Evolutionary conservation across 345 rosid species (phyloP).

Genomic region (Citrus australasica): DNA sequence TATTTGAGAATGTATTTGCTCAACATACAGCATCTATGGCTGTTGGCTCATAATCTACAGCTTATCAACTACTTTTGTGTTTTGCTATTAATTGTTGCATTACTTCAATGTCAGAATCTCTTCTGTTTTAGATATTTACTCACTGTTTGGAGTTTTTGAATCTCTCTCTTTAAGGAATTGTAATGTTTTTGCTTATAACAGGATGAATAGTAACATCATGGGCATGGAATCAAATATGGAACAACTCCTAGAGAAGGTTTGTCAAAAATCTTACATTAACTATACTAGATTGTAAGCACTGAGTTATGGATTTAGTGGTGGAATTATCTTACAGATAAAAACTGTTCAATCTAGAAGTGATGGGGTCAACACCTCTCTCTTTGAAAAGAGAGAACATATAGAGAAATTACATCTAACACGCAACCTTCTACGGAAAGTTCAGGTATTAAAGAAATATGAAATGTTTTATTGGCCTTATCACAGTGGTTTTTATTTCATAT

Average conservation of each 20-base stretch:
- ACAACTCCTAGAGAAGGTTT: slow-evolving; percentile 87
- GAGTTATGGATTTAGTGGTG: not conserved
- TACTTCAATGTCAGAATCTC: too few relatives aligned
- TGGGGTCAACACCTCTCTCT: slow-evolving; percentile 89
- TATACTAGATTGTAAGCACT: not conserved
- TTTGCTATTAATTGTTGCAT: too few relatives aligned
- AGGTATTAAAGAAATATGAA: slow-evolving; percentile 39
- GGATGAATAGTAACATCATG: slow-evolving; percentile 96
- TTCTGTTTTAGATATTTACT: too few relatives aligned
- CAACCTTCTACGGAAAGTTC: slow-evolving; percentile 96
- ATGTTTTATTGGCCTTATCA: slow-evolving; percentile 1
- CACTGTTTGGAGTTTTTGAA: not conserved
- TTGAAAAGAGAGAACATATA: slow-evolving; percentile 92
- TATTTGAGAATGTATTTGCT: not conserved
- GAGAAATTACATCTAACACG: slow-evolving; percentile 95
- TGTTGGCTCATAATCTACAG: not conserved
- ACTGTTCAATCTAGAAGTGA: slow-evolving; percentile 97
- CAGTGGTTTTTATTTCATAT: not conserved
- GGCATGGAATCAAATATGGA: slow-evolving; percentile 99
- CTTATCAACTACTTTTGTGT: not conserved
- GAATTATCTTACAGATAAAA: slow-evolving; percentile 61
- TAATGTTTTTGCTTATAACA: slow-evolving; percentile 32
- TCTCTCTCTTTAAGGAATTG: not conserved
- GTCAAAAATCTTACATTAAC: not conserved
- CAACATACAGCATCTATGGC: not conserved